Evolutionary conservation across 352 stramenopile species (phyloP), one percentile per base, ranked within the genome.

Genomic region (Detonula confervacea): DNA sequence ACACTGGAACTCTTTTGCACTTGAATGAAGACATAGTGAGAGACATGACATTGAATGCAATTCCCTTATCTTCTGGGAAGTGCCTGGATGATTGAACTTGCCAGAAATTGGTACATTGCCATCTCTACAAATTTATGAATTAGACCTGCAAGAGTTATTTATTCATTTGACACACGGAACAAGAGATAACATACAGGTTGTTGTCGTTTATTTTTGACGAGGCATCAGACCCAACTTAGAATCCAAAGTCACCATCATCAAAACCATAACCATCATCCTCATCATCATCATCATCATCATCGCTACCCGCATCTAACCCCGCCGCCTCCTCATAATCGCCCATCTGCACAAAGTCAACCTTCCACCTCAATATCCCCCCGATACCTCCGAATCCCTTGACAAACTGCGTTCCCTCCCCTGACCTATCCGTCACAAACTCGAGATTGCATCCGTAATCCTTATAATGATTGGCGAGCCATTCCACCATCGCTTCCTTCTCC

Each of bases 391-490:
- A 99, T 60, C 98, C 98, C 83, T 98, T 97, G 82, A 97, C 98
- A 84, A 99, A 99, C 89, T 99, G 98, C 70, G 96, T 98, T 54
- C 98, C 98, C 88, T 99, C 97, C 74, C 99, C 96, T 35, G 72
- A 91, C 80, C 96, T 95, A 85, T 98, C 96, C 54, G 97, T 99
- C 70, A 99, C 95, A 86, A 99, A 99, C 92, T 99, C 97, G 37
- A 99, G 92, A 60, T 93, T 95, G 60, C 97, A 98, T 79, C 98
- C 98, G 86, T 98, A 99, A 61, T 96, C 91, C 87, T 99, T 99
- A 93, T 99, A 99, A 90, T 99, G 98, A 88, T 99, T 98, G 20
- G 98, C 97, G 66, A 99, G 97, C 97, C 97, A 99, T 86, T 99
- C 98, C 9, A 99, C 96, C 14, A 99, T 90, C n/a, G 95, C 88